phyloP scores from a whole-genome alignment of 805 yeast species.

The Metschnikowia orientalis region DNA sequence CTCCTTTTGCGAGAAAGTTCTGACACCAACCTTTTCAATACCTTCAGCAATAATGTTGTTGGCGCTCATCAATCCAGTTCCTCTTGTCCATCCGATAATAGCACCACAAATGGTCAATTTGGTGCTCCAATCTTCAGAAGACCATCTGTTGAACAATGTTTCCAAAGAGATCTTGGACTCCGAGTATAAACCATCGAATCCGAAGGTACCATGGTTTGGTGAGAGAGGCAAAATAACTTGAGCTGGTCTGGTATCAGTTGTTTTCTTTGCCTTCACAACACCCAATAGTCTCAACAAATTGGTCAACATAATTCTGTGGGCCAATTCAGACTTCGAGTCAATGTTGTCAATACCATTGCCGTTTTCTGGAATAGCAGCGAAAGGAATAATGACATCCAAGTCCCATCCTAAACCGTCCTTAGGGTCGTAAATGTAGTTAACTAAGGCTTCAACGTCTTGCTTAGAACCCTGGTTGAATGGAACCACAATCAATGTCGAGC shows the following conservation, averaged over 20 bases:
- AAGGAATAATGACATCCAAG: constrained; percentile 91
- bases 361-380: constrained; percentile 98
- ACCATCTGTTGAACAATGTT: constrained; percentile 97
- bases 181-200: constrained; percentile 96
- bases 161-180: constrained; percentile 95
- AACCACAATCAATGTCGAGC: constrained; percentile 89
- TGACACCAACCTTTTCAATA: constrained; percentile 89
- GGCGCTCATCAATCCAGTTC: constrained; percentile 97
- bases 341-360: constrained; percentile 92
- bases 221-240: constrained; percentile 95
- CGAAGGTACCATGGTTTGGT: constrained; percentile 99
- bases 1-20: constrained; percentile 97
- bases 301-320: constrained; percentile 98
- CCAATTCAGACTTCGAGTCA: constrained; percentile 93
- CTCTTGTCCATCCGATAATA: constrained; percentile 99
- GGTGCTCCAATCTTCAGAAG: constrained; percentile 93
- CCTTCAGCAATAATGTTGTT: constrained; percentile 98
- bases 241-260: constrained; percentile 92
- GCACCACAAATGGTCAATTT: constrained; percentile 98
- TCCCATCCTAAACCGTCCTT: constrained; percentile 97
- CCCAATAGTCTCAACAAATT: constrained; percentile 91
- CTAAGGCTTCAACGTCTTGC: constrained; percentile 83
- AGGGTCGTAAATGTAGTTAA: constrained; percentile 81
- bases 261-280: constrained; percentile 79
- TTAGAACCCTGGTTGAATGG: constrained; percentile 99